phyloP scores from a whole-genome alignment of 148 eudicot species.

The Cornus suecica region DNA sequence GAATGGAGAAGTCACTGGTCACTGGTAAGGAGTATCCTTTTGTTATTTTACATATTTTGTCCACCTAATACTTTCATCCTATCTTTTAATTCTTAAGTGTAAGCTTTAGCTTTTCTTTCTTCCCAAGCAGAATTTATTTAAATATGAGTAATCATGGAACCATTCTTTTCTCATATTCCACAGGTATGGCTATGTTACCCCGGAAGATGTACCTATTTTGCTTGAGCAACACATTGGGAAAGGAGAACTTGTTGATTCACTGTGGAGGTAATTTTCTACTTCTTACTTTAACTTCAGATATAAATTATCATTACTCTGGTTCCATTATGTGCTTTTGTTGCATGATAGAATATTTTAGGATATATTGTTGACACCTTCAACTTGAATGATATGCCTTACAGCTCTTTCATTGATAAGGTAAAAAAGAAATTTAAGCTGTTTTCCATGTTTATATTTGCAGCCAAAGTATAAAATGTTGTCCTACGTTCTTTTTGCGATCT shows the following conservation, averaged over 20 bases:
- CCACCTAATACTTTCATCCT: conserved; percentile 2
- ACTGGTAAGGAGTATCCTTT: conserved; percentile 56
- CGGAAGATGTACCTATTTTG: conserved; percentile 81
- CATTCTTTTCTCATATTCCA: conserved; percentile 2
- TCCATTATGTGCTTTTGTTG: neutral
- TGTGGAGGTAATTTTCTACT: conserved; percentile 71
- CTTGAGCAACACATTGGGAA: conserved; percentile 79
- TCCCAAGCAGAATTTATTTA: neutral
- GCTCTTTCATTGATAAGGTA: neutral
- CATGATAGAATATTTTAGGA: neutral
- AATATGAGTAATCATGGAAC: conserved; percentile 3
- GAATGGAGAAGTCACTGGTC: conserved; percentile 64
- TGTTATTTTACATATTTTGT: neutral
- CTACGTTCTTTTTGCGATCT: neutral
- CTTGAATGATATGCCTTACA: neutral
- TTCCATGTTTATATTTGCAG: neutral
- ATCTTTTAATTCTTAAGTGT: neutral
- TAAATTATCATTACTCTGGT: neutral
- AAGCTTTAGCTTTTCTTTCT: neutral
- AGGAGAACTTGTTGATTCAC: conserved; percentile 80
- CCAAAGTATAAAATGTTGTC: neutral
- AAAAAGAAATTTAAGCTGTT: neutral
- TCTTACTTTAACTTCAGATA: neutral
- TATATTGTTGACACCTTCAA: neutral
- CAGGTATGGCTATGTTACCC: conserved; percentile 98